Conservation (phyloP, 2,329 filamentous ascomycete species). For the Volutella citrinella region DNA sequence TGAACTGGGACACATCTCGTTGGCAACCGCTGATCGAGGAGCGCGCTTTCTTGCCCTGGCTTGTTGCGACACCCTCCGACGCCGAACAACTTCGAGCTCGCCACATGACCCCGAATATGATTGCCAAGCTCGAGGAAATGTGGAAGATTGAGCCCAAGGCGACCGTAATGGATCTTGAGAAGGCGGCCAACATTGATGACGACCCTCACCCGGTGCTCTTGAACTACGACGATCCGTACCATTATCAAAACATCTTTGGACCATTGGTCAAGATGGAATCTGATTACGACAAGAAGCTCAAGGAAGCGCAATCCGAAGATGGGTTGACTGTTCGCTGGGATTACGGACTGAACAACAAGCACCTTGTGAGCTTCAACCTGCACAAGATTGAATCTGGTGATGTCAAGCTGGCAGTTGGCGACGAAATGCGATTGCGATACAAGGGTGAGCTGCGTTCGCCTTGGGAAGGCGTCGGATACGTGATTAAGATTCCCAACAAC, state of each 20-base stretch:
- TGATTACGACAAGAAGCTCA: conserved; percentile 97
- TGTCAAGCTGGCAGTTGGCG: conserved; percentile 94
- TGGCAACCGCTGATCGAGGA: conserved; percentile 99
- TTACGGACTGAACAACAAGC: conserved; percentile 93
- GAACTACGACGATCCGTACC: conserved; percentile 94
- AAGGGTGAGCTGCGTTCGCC: conserved; percentile 86
- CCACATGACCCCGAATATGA: conserved; percentile 89
- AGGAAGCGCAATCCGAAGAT: conserved; percentile 97
- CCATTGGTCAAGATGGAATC: conserved; percentile 98
- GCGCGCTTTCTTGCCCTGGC: conserved; percentile 90
- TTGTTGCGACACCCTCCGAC: conserved; percentile 84
- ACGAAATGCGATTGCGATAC: conserved; percentile 97
- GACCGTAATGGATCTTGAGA: conserved; percentile 88
- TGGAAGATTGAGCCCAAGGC: conserved; percentile 95
- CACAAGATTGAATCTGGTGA: conserved; percentile 97
- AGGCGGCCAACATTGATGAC: conserved; percentile 87
- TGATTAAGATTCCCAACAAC: conserved; percentile 99
- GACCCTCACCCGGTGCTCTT: conserved; percentile 90
- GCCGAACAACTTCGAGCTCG: conserved; percentile 94
- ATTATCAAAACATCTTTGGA: conserved; percentile 98
- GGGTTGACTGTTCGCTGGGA: conserved; percentile 94
- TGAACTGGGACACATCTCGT: conserved; percentile 98
- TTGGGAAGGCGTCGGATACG: conserved; percentile 98
- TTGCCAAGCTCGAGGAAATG: conserved; percentile 93
- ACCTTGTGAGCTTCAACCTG: conserved; percentile 89